Evolutionary conservation across 1,284 basidiomycete species (phyloP), one percentile per base, ranked within the genome.

Genomic region (Afroboletus lepidellus): DNA sequence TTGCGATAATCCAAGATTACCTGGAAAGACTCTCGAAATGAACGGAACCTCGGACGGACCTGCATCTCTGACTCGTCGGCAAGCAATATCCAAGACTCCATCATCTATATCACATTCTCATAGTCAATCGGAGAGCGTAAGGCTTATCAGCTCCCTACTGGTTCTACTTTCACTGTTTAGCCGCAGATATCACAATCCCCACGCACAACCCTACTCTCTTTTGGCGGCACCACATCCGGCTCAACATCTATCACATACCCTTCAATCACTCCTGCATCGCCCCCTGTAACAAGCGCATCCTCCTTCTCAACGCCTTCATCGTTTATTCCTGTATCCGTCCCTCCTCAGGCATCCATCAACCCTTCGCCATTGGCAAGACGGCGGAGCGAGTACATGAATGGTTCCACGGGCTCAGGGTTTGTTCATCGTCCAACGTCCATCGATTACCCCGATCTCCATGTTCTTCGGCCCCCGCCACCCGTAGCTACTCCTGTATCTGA

Each of bases 321-420:
- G 48, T 60, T 66, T 38, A 70, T 67, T 18, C 57, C 74, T 37
- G 74, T 79, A 50, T 73, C 87, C 0, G 79, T 90, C 2, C 88
- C 87, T 18, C 88, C 91, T 1, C 84, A 84, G 64, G 90, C 88
- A 12, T 91, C 91, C 30, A 82, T 90, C 59, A 88, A 85, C 57
- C 81, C 85, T 34, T 84, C 87, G 15, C 67, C 67, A 1, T 72
- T 90, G 4, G 79, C 90, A 0, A 81, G 91, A 16, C 78, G 89
- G 57, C 80, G 90, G 46, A 88, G 83, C 61, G 90, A 92, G 59
- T 92, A 85, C 63, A 74, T 89, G 48, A 90, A 94, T 63, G 87
- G 89, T 60, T 82, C 90, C 63, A 77, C 85, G 1, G 75, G 88
- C 44, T 80, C 84, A 8, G 75, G 78, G 38, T 64, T 74, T 56